A percentile compares a stretch with the other conserved stretches of the same genome.
These are phyloP conservation scores for Cetradonia linearis DNA, from an alignment of 495 filamentous ascomycete genomes.

Conservation along the genomic window DNA sequence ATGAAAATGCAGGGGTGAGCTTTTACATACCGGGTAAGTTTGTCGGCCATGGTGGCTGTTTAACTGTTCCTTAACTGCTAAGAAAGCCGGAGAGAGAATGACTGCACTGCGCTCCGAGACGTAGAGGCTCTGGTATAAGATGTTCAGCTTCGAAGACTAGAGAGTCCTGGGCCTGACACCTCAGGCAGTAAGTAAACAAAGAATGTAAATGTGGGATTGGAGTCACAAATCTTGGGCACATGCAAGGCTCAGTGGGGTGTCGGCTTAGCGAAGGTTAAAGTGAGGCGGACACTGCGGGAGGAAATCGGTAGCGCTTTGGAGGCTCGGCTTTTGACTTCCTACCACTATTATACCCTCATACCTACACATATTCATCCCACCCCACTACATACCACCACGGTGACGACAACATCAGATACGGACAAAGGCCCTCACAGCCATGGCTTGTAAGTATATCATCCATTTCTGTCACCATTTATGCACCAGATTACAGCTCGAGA, in stretches of 20 bases:
- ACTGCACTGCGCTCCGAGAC: background rate
- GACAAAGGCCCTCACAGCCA: conserved; percentile 28
- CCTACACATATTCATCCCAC: conserved; percentile 4
- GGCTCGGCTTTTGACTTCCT: conserved; percentile 2
- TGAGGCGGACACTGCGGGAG: background rate
- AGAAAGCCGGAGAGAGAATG: background rate
- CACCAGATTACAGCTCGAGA: background rate
- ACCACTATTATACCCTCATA: conserved; percentile 3
- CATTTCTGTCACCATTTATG: background rate
- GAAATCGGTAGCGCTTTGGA: conserved; percentile 1
- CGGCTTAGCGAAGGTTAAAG: conserved; percentile 7
- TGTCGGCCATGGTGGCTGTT: conserved; percentile 61
- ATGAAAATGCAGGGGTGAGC: background rate
- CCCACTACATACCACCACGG: conserved; percentile 16
- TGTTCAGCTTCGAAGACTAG: too few relatives aligned
- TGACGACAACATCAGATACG: conserved; percentile 13
- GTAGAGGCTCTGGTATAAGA: background rate
- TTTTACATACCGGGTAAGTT: conserved; percentile 60
- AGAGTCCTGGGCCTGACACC: too few relatives aligned
- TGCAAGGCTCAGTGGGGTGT: conserved; percentile 6
- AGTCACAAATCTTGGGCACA: background rate
- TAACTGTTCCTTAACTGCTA: background rate
- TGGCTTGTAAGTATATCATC: conserved; percentile 35
- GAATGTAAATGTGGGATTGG: background rate
- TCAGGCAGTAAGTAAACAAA: background rate